Conservation (phyloP, 108 stramenopile species). For the Schizochytrium sp. region DNA sequence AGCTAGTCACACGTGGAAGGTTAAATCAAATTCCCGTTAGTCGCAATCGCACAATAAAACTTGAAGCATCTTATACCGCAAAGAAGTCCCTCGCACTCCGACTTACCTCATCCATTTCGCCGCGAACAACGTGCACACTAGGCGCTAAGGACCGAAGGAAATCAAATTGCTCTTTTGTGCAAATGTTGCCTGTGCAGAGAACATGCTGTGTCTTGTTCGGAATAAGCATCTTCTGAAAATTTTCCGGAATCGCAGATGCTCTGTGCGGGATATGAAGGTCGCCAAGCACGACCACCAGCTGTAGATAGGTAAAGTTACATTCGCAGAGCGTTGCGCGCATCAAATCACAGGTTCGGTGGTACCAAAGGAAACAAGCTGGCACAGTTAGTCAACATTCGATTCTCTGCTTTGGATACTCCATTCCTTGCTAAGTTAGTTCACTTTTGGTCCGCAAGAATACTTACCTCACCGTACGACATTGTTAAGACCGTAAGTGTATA, state of each 20-base stretch:
- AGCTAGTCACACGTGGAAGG: neutral
- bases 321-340: too few species aligned
- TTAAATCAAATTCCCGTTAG: too few species aligned
- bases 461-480: slow-evolving; percentile 41
- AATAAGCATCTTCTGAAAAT: slow-evolving; percentile 94
- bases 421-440: neutral
- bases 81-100: neutral
- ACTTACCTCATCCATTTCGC: slow-evolving; percentile 84
- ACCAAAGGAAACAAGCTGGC: neutral
- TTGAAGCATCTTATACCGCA: neutral
- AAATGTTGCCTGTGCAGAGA: slow-evolving; percentile 95
- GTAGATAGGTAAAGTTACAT: neutral
- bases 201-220: slow-evolving; percentile 98
- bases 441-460: neutral
- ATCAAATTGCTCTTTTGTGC: slow-evolving; percentile 85
- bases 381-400: neutral
- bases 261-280: slow-evolving; percentile 94
- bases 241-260: slow-evolving; percentile 88
- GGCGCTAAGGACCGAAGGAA: slow-evolving; percentile 89
- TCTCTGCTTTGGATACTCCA: neutral
- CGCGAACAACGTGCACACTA: slow-evolving; percentile 91
- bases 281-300: slow-evolving; percentile 80
- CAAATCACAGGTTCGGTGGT: too few species aligned
- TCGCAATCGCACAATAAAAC: too few species aligned
- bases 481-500: neutral